Evolutionary conservation across 2,329 filamentous ascomycete species (phyloP), one percentile per base, ranked within the genome.

Genomic region (Cladosporium sp.): DNA sequence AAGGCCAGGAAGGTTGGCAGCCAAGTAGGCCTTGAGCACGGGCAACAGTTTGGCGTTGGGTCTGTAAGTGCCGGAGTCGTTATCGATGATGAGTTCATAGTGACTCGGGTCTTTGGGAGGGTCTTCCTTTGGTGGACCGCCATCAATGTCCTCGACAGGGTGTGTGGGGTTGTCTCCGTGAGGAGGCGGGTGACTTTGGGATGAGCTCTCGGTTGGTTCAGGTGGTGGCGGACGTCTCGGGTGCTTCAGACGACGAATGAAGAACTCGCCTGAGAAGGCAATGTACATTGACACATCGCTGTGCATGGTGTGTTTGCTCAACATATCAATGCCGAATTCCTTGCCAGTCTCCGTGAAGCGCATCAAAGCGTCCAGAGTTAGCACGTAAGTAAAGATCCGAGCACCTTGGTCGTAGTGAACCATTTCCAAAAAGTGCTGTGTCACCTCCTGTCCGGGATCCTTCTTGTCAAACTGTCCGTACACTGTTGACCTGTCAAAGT

Each of bases 301-400:
- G 76, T 97, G 93, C 91, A 97, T 96, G 40, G 91, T 96, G 74
- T 97, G 93, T 73, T 97, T 97, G 73, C 88, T 92, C 67, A 97
- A 76, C 73, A 97, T 80, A 75, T 97, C 93, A 67, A 97, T 91
- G 55, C 92, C 91, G 60, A 97, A 97, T 68, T 97, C 92, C 67
- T 94, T 94, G 30, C 93, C 93, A 0, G 93, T 97, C 74, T 97
- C 93, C 1, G 93, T 97, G 75, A 97, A 97, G 47, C 92, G 88
- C 70, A 95, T 84, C 55, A 93, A 81, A 5, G 88, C 89, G 69
- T 97, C 93, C 6, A 97, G 81, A 0, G 91, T 96, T 20, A 97
- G 78, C 25, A 97, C 88, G 66, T 97, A 97, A 20, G 93, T 97
- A 70, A 94, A 97, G 59, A 95, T 85, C 12, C 92, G 86, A 1